Base-by-base conservation (phyloP, 2,329 filamentous ascomycete species). In the Sporothrix luriei region DNA sequence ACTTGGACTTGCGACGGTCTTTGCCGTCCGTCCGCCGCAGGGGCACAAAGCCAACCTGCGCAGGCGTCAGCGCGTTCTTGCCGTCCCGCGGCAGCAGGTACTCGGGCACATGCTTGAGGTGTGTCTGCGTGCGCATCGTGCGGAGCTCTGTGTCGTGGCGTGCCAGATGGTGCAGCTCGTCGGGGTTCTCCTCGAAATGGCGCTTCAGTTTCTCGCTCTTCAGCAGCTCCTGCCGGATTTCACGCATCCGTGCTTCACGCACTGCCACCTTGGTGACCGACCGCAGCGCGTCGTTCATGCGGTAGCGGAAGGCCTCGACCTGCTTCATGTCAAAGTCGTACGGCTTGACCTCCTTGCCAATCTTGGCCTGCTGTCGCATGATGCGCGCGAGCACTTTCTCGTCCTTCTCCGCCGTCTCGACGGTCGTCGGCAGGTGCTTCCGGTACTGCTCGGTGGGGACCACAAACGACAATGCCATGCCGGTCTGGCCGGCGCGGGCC, bases 151-250 rank as follows among this genome's bases (percentile, higher is more conserved):
- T 90, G 77, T 99, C 95, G 77, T 99, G 95, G 33, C 94, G 88
- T 74, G 98, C 83, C 77, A 97, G 93, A 49, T 88, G 87, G 21
- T 71, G 67, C 73, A 98, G 82, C 77, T 98, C 94, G 43, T 90
- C 88, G 0, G 95, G 95, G 78, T 99, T 97, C 79, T 99, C 95
- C 78, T 98, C 95, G 76, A 98, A 99, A 82, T 98, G 93, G 77
- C 93, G 87, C 80, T 95, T 94, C 68, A 99, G 83, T 80, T 97
- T 97, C 77, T 98, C 94, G 73, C 91, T 94, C 82, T 97, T 96
- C 75, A 97, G 84, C 14, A 99, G 84, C 79, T 98, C 95, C 78
- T 94, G 89, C 68, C 92, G 87, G 69, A 99, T 85, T 80, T 99
- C 94, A 71, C 92, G 88, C 11, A 92, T 91, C 65, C 95, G 87